Evolutionary conservation across 768 basidiomycete species (phyloP).

Genomic region (Lentinula sp.): DNA sequence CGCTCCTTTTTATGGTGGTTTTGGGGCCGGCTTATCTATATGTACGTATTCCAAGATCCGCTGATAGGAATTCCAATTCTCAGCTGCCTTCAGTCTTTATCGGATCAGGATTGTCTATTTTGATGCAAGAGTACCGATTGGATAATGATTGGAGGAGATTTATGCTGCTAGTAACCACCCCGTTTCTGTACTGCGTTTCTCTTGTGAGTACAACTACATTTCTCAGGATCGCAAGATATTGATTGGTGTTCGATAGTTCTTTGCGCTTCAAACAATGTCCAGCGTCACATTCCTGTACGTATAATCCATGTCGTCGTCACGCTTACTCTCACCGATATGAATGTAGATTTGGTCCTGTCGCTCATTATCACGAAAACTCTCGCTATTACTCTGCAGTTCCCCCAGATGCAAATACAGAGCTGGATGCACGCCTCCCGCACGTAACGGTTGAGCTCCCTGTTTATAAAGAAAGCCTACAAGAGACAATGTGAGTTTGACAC

Average conservation of each 20-base stretch:
- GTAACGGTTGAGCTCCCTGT: slow-evolving; percentile 81
- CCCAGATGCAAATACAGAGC: slow-evolving; percentile 54
- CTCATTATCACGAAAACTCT: slow-evolving; percentile 82
- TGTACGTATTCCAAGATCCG: slow-evolving; percentile 36
- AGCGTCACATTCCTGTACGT: slow-evolving; percentile 61
- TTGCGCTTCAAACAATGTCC: slow-evolving; percentile 61
- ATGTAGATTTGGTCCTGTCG: slow-evolving; percentile 69
- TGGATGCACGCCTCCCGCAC: slow-evolving; percentile 64
- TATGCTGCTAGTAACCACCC: slow-evolving; percentile 54
- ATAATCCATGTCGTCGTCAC: slow-evolving; percentile 3
- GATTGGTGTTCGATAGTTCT: slow-evolving; percentile 44
- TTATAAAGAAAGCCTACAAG: slow-evolving; percentile 79
- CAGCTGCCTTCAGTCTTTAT: slow-evolving; percentile 51
- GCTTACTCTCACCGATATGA: background rate
- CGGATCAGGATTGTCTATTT: slow-evolving; percentile 47
- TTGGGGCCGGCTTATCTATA: slow-evolving; percentile 58
- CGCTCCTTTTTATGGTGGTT: slow-evolving; percentile 68
- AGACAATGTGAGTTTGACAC: slow-evolving; percentile 61
- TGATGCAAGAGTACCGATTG: slow-evolving; percentile 62
- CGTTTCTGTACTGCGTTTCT: slow-evolving; percentile 72
- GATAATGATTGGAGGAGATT: slow-evolving; percentile 64
- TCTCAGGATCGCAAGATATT: background rate
- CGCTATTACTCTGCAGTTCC: slow-evolving; percentile 71
- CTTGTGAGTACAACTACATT: slow-evolving; percentile 37
- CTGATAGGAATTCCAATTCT: background rate